A percentile compares a stretch with the other conserved stretches of the same genome.
These are phyloP conservation scores for Diplodia scrobiculata DNA, from an alignment of 2,329 filamentous ascomycete genomes.

Conservation along the genomic window DNA sequence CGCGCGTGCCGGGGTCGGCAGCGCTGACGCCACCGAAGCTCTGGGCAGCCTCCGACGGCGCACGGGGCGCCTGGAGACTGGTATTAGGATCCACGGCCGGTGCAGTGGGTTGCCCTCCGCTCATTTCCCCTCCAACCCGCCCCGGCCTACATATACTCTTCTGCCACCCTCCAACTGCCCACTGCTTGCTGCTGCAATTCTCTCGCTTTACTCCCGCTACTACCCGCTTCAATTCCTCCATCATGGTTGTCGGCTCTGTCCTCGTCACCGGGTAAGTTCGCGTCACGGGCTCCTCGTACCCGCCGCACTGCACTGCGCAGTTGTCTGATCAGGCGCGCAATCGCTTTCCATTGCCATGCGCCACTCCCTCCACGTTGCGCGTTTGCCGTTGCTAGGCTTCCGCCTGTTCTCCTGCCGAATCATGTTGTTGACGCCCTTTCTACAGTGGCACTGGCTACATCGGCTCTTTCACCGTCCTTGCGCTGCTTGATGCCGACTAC, in stretches of 20 bases:
- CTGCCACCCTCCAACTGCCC: not conserved
- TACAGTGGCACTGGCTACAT: constrained; percentile 96
- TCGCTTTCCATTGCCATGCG: constrained; percentile 12
- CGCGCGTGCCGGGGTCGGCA: not conserved
- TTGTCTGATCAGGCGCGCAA: constrained; percentile 16
- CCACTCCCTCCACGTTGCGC: constrained; percentile 21
- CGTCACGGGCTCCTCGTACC: constrained; percentile 21
- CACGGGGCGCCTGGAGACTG: constrained; percentile 19
- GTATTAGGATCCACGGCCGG: constrained; percentile 16
- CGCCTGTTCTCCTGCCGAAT: not conserved
- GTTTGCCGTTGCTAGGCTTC: not conserved
- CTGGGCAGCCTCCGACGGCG: not conserved
- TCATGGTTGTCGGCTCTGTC: constrained; percentile 82
- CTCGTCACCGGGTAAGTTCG: constrained; percentile 82
- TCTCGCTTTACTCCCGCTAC: not conserved
- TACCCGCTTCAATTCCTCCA: constrained; percentile 21
- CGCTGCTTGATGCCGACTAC: constrained; percentile 91
- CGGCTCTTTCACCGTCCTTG: constrained; percentile 91
- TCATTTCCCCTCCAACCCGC: constrained; percentile 28
- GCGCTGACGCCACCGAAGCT: constrained; percentile 13
- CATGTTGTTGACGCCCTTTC: constrained; percentile 20
- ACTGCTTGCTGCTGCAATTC: not conserved
- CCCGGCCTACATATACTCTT: constrained; percentile 24
- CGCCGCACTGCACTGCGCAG: constrained; percentile 4
- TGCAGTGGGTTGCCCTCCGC: constrained; percentile 23